phyloP scores from a whole-genome alignment of 2,329 filamentous ascomycete genomes.

The Phialophora tarda region DNA sequence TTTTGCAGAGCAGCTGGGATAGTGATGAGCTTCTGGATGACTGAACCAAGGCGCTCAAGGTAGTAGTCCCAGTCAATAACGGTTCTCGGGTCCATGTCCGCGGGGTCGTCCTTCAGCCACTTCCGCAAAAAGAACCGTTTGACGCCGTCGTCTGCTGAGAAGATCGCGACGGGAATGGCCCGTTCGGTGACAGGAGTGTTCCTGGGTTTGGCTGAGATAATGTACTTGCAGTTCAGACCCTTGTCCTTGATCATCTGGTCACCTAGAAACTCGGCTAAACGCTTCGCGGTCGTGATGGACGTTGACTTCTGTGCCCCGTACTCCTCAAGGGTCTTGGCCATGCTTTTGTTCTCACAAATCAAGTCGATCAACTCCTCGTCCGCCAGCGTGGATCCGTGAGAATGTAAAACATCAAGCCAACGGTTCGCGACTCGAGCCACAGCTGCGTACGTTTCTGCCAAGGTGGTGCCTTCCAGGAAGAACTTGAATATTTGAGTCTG shows the following conservation, averaged over 20 bases:
- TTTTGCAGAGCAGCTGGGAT: slow-evolving; percentile 97
- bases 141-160: slow-evolving; percentile 86
- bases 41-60: slow-evolving; percentile 89
- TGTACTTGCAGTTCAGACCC: slow-evolving; percentile 98
- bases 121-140: slow-evolving; percentile 91
- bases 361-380: slow-evolving; percentile 98
- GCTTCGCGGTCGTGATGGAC: slow-evolving; percentile 96
- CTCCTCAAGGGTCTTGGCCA: slow-evolving; percentile 95
- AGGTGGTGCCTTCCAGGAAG: slow-evolving; percentile 87
- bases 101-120: slow-evolving; percentile 92
- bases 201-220: slow-evolving; percentile 86
- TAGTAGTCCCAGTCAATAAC: slow-evolving; percentile 99
- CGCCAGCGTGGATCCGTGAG: slow-evolving; percentile 83
- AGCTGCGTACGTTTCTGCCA: slow-evolving; percentile 85
- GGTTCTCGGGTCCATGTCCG: slow-evolving; percentile 85
- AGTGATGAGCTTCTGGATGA: slow-evolving; percentile 98
- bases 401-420: slow-evolving; percentile 94
- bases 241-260: slow-evolving; percentile 99
- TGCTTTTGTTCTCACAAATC: slow-evolving; percentile 99
- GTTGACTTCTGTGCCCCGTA: slow-evolving; percentile 96
- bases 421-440: slow-evolving; percentile 94
- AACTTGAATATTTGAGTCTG: slow-evolving; percentile 99
- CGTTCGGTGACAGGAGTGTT: slow-evolving; percentile 93
- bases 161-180: slow-evolving; percentile 93
- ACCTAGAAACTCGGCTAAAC: slow-evolving; percentile 92